Evolutionary conservation across 768 basidiomycete genomes (phyloP), one percentile per base, ranked within the genome.

Genomic region (Podaxis sp.): DNA sequence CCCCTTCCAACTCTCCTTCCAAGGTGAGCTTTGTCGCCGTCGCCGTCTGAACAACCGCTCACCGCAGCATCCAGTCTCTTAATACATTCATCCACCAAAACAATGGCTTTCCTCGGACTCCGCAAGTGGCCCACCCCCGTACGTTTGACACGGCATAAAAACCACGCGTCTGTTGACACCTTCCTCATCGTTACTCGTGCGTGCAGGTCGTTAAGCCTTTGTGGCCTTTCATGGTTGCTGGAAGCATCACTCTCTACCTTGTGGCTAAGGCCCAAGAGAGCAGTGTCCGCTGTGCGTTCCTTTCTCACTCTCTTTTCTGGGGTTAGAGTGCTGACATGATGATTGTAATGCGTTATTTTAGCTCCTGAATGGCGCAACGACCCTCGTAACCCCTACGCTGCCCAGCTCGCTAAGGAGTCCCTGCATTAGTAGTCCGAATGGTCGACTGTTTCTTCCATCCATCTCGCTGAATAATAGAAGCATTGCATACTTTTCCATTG

Each of bases 121-220:
- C 89, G 90, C 76, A 89, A 90, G 78, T 92, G 87, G 87, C 82
- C 88, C 63, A 89, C 88, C 68, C 90, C 90, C 61, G 90, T 81
- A 78, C 75, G 87, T 51, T 50, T 51, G 37, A 22, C 55, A 24
- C 36, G 55, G 54, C 17, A 36, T 63, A 24, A 24, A 24, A 24
- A 24, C 25, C 24, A 50, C 49, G 25, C 49, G 43, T 46, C 19
- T 46, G 19, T 19, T 46, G 13, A 46, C n/a, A 46, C 15, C 12
- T 19, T 46, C n/a, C 43, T 22, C 38, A 24, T n/a, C 22, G 19
- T 57, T 9, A n/a, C 22, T 55, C 53, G 47, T 29, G 57, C 15
- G 19, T 6, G 24, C 25, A 94, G 91, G 75, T 94, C 68, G 65
- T 81, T 63, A 85, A 80, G 78, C 90, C 92, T 38, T 71, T 93